Conservation (phyloP, 106 monocot species). For the Dioscorea alata region DNA sequence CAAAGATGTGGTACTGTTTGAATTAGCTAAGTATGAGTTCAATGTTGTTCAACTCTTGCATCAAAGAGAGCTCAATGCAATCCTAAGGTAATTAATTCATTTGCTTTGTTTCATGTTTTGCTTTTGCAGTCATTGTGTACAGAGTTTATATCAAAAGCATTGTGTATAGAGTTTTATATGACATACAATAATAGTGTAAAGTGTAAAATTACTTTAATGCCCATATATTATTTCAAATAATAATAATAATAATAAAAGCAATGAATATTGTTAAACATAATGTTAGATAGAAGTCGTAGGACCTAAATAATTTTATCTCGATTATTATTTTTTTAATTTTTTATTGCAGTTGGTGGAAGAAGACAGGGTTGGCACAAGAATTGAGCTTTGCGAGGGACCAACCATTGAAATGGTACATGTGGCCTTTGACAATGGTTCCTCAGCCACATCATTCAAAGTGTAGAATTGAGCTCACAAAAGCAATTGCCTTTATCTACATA, state of each 20-base stretch:
- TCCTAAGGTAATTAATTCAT: conserved; percentile 20
- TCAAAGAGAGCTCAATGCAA: conserved; percentile 19
- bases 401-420: conserved; percentile 38
- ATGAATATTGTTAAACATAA: neutral
- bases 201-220: too few species aligned
- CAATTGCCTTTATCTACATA: conserved; percentile 39
- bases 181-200: neutral
- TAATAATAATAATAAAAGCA: neutral
- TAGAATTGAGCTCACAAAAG: conserved; percentile 39
- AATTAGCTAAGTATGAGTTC: conserved; percentile 36
- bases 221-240: neutral
- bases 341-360: conserved; percentile 43
- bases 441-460: conserved; percentile 19
- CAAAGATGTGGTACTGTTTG: conserved; percentile 5
- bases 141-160: too few species aligned
- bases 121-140: too few species aligned
- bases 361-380: conserved; percentile 26
- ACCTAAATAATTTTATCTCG: neutral
- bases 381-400: conserved; percentile 28
- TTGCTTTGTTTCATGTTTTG: neutral
- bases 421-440: conserved; percentile 16
- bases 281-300: neutral
- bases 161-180: neutral
- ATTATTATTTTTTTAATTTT: neutral
- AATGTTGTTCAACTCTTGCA: conserved; percentile 24